Base-by-base conservation (phyloP, 306 rosid species). In the Abrus precatorius region DNA sequence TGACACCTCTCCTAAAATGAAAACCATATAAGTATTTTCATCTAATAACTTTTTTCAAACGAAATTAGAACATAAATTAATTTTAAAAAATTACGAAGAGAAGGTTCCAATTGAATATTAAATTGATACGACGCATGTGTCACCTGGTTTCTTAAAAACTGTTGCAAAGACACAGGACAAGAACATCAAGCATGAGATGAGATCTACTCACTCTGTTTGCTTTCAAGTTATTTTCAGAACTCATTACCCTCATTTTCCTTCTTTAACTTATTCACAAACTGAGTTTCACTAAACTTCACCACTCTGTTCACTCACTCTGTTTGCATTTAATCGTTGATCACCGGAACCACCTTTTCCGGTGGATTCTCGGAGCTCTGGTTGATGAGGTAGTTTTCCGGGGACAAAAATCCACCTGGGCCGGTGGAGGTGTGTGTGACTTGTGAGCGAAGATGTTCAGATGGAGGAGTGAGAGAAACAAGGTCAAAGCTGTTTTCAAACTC, bases 391-490 rank as follows among this genome's bases (percentile, higher is more conserved):
- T 44, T 75, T 55, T 29, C 80, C 77, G 78, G 85, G 9, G 84
- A 30, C 54, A 47, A 12, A 49, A 59, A 1, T 73, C 77, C 49
- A 44, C 40, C n/a, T 61, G 43, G 60, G 77, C 63, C 69, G 71
- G 69, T 68, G 76, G 14, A 10, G 57, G 7, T 44, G 48, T 8
- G 49, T 14, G 70, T 3, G 20, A 28, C 41, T 61, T 53, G 80
- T 62, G 80, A 75, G 80, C 45, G 32, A 84, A 73, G 48, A 96
- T 96, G 99, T 96, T 96, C 82, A 88, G 91, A 90, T 96, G 99
- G 99, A 93, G 94, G 86, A 86, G 88, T 82, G 98, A 96, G 64
- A 96, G 79, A 91, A 90, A 88, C 83, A 96, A 44, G 75, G 82
- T 93, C 94, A 96, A 90, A 72, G 87, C 88, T 68, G 91, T 87